Conservation (phyloP, 2,329 filamentous ascomycete species). For the Alternaria burnsii region DNA sequence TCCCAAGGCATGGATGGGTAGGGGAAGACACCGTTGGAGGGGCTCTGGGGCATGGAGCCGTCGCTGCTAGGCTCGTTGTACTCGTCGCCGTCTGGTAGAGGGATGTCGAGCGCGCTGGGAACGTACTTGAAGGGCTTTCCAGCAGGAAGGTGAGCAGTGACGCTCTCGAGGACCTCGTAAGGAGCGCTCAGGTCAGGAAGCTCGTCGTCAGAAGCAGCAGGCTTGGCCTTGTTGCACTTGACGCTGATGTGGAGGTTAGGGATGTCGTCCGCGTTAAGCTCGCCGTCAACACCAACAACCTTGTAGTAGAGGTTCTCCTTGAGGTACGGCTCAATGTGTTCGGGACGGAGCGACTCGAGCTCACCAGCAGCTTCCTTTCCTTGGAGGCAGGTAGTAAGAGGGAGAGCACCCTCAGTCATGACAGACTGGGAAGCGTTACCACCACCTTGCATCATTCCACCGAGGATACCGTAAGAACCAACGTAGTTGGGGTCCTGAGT, state of each 20-base stretch:
- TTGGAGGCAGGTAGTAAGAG: slow-evolving; percentile 47
- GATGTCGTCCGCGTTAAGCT: slow-evolving; percentile 38
- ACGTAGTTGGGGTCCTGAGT: slow-evolving; percentile 44
- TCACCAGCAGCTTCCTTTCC: slow-evolving; percentile 42
- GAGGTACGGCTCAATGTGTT: slow-evolving; percentile 47
- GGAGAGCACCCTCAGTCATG: slow-evolving; percentile 44
- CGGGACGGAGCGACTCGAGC: slow-evolving; percentile 42
- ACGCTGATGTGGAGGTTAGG: slow-evolving; percentile 47
- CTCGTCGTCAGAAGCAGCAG: slow-evolving; percentile 33
- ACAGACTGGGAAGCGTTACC: slow-evolving; percentile 36
- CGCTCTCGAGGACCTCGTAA: slow-evolving; percentile 37
- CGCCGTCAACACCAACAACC: slow-evolving; percentile 43
- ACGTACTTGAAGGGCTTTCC: slow-evolving; percentile 42
- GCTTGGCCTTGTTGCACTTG: slow-evolving; percentile 41
- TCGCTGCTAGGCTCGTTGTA: slow-evolving; percentile 20
- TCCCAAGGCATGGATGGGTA: slow-evolving; percentile 32
- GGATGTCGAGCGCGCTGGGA: slow-evolving; percentile 30
- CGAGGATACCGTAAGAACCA: slow-evolving; percentile 46
- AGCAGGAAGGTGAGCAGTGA: slow-evolving; percentile 39
- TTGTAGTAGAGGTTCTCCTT: slow-evolving; percentile 47
- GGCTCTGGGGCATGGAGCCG: slow-evolving; percentile 10
- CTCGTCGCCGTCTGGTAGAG: slow-evolving; percentile 23
- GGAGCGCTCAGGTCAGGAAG: slow-evolving; percentile 42
- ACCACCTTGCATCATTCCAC: slow-evolving; percentile 34
- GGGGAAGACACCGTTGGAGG: slow-evolving; percentile 22